Conservation (phyloP, 805 yeast species). For the Nakazawaea sp. region DNA sequence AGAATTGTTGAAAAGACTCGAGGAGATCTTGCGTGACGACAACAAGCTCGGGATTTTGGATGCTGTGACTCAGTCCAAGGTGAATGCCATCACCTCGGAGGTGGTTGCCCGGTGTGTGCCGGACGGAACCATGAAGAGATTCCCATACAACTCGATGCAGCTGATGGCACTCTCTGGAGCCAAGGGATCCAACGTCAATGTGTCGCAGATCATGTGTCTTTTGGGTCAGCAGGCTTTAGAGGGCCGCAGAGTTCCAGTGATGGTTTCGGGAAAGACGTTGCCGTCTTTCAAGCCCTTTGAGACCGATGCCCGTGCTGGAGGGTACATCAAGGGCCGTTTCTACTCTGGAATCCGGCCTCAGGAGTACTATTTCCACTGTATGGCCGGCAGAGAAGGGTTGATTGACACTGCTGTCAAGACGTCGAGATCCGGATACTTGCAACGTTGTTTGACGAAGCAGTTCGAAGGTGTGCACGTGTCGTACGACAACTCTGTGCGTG, state of each 20-base stretch:
- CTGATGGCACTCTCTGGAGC: conserved; percentile 99
- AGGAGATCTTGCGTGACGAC: conserved; percentile 92
- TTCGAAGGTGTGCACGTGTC: conserved; percentile 93
- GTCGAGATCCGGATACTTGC: conserved; percentile 95
- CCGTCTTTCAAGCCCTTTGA: conserved; percentile 97
- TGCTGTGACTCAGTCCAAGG: conserved; percentile 92
- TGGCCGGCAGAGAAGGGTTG: conserved; percentile 99
- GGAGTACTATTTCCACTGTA: conserved; percentile 98
- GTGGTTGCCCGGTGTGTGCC: conserved; percentile 95
- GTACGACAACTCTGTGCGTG: conserved; percentile 93
- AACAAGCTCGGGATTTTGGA: conserved; percentile 88
- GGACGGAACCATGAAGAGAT: conserved; percentile 88
- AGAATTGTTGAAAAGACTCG: conserved; percentile 81
- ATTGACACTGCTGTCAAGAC: conserved; percentile 99
- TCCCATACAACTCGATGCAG: conserved; percentile 97
- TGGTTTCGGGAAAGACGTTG: conserved; percentile 96
- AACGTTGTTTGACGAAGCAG: conserved; percentile 97
- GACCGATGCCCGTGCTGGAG: conserved; percentile 98
- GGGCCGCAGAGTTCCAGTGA: conserved; percentile 98
- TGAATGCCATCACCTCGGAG: conserved; percentile 85
- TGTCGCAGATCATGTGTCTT: conserved; percentile 98
- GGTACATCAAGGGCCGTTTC: conserved; percentile 94
- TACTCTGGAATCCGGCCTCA: conserved; percentile 97
- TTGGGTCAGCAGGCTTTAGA: conserved; percentile 98
- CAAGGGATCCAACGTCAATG: conserved; percentile 96